These are phyloP conservation scores for Volvox carteri DNA, from an alignment of 163 green algal genomes.

Conservation along the genomic window DNA sequence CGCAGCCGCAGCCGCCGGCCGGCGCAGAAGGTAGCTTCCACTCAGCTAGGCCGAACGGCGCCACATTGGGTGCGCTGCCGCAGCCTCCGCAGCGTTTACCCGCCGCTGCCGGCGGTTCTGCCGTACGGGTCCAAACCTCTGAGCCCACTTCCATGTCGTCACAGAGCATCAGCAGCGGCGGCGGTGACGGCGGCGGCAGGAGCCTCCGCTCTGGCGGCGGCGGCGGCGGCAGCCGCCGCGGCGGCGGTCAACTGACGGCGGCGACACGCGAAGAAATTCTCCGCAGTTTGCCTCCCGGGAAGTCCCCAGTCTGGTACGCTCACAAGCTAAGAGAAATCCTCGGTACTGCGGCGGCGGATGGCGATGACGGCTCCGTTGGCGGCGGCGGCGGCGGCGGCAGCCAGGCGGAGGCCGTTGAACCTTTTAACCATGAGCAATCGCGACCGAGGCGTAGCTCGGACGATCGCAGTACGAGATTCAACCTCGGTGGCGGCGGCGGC, in stretches of 20 bases:
- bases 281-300: slow-evolving; percentile 20
- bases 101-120: not conserved
- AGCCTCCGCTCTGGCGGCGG: not conserved
- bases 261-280: slow-evolving; percentile 22
- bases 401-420: not conserved
- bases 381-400: not conserved
- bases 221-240: not conserved
- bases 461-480: too few species aligned
- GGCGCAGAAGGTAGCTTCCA: not conserved
- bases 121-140: not conserved
- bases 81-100: not conserved
- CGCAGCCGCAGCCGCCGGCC: not conserved
- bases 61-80: not conserved
- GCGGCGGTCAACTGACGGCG: slow-evolving; percentile 11
- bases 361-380: not conserved
- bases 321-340: slow-evolving; percentile 47
- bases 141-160: not conserved
- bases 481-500: too few species aligned
- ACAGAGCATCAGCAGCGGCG: not conserved
- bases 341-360: slow-evolving; percentile 1
- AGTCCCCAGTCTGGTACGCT: slow-evolving; percentile 40
- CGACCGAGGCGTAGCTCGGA: too few species aligned
- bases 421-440: not conserved
- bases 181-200: not conserved
- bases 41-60: not conserved